Conservation (phyloP, 805 yeast species). For the Cyberlindnera galapagoensis region DNA sequence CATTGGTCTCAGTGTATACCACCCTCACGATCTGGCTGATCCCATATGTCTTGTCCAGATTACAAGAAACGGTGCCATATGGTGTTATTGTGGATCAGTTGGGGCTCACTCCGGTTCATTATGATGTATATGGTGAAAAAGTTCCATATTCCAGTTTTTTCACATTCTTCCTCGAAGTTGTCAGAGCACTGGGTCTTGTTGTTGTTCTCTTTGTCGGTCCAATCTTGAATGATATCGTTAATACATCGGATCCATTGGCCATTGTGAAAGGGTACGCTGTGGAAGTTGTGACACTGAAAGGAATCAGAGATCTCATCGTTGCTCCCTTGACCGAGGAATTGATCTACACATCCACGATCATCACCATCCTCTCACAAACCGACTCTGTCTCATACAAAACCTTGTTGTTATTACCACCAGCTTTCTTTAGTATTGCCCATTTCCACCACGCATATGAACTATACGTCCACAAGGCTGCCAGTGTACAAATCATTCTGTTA, state of each 20-base stretch:
- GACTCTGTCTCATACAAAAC: slow-evolving; percentile 9
- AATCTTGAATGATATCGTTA: slow-evolving; percentile 29
- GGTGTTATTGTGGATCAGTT: no score
- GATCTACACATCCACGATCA: slow-evolving; percentile 49
- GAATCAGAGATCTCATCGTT: slow-evolving; percentile 50
- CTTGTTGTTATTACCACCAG: slow-evolving; percentile 42
- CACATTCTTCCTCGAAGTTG: slow-evolving; percentile 13
- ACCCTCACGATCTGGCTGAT: no score
- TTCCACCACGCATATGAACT: slow-evolving; percentile 62
- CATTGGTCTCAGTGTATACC: no score
- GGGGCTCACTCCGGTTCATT: no score
- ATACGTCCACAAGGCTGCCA: slow-evolving; percentile 23
- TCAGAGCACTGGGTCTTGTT: slow-evolving; percentile 26
- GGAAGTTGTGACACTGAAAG: slow-evolving; percentile 28
- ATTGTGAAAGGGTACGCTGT: slow-evolving; percentile 16
- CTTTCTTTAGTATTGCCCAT: slow-evolving; percentile 73
- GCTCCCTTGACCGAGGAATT: slow-evolving; percentile 82
- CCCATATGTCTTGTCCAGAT: no score
- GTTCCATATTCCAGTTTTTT: no score
- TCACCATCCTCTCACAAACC: slow-evolving; percentile 26
- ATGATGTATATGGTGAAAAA: no score
- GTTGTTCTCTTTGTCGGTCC: slow-evolving; percentile 44
- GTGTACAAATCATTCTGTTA: slow-evolving; percentile 28
- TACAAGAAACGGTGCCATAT: no score
- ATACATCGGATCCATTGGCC: slow-evolving; percentile 9